Evolutionary conservation across 176 grass and related monocot genomes (phyloP).

Genomic region (Saccharum spontaneum): DNA sequence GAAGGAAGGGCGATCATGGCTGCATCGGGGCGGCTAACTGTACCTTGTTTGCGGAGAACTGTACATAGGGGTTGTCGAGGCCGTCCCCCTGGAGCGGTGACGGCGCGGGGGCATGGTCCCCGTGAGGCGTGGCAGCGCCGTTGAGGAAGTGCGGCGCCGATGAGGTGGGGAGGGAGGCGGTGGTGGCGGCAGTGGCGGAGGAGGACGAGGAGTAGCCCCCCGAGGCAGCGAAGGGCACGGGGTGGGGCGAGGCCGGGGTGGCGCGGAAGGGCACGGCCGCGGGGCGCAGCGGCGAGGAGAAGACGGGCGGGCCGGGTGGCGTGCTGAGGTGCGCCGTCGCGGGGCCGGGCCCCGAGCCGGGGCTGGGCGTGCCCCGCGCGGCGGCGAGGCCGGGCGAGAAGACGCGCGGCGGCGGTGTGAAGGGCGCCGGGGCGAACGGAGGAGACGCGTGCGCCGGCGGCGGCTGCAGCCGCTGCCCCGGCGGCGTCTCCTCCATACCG

Average conservation of each 20-base stretch:
- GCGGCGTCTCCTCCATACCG: slow-evolving; percentile 56
- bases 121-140: slow-evolving; percentile 47
- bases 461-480: slow-evolving; percentile 25
- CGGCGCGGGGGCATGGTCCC: slow-evolving; percentile 32
- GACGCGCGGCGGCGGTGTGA: slow-evolving; percentile 31
- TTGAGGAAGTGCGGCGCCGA: slow-evolving; percentile 60
- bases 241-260: slow-evolving; percentile 61
- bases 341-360: slow-evolving; percentile 35
- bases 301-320: slow-evolving; percentile 80
- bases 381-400: slow-evolving; percentile 25
- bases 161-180: slow-evolving; percentile 58
- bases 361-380: slow-evolving; percentile 35
- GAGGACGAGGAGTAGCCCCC: slow-evolving; percentile 12
- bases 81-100: slow-evolving; percentile 47
- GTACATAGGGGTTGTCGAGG: slow-evolving; percentile 77
- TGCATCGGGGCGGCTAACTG: not conserved
- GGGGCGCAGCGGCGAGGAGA: slow-evolving; percentile 81
- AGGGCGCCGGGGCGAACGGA: slow-evolving; percentile 44
- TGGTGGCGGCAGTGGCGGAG: slow-evolving; percentile 29
- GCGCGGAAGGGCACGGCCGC: slow-evolving; percentile 72
- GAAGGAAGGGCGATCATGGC: not conserved
- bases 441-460: slow-evolving; percentile 50
- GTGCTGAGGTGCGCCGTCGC: slow-evolving; percentile 69
- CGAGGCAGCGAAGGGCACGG: slow-evolving; percentile 44
- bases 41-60: slow-evolving; percentile 97